A percentile compares a stretch with the other conserved stretches of the same genome.
These are phyloP conservation scores for Sphaerosporella brunnea DNA, from an alignment of 495 filamentous ascomycete species.

Conservation along the genomic window DNA sequence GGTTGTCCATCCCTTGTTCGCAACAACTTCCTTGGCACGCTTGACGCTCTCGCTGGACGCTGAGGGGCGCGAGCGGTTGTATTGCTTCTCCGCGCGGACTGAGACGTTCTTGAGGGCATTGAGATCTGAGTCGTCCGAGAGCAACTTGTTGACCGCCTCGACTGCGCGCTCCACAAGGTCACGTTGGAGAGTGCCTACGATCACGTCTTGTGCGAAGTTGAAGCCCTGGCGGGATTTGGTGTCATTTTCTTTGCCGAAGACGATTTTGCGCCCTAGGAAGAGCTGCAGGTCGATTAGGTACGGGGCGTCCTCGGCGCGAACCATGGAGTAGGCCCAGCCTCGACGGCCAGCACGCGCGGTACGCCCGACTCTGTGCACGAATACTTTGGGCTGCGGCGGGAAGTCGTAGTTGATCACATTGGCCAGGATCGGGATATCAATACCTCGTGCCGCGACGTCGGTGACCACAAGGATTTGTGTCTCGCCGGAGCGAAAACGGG, in stretches of 20 bases:
- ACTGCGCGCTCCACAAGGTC: conserved; percentile 51
- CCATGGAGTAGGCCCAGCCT: conserved; percentile 88
- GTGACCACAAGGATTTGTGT: conserved; percentile 92
- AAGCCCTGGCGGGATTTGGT: conserved; percentile 33
- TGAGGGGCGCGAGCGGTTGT: conserved; percentile 70
- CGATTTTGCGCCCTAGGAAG: conserved; percentile 65
- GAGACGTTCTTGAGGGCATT: conserved; percentile 49
- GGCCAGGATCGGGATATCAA: conserved; percentile 88
- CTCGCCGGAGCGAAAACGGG: conserved; percentile 64
- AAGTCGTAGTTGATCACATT: conserved; percentile 99
- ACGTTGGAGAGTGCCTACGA: conserved; percentile 53
- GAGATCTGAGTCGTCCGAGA: conserved; percentile 61
- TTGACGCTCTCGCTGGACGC: conserved; percentile 78
- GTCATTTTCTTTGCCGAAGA: conserved; percentile 40
- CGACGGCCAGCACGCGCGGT: conserved; percentile 81
- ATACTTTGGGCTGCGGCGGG: conserved; percentile 88
- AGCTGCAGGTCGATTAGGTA: conserved; percentile 92
- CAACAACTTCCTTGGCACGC: conserved; percentile 54
- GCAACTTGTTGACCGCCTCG: conserved; percentile 61
- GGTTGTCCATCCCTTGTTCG: conserved; percentile 47
- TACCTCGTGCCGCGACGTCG: conserved; percentile 89
- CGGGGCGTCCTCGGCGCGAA: conserved; percentile 65
- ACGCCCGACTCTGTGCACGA: conserved; percentile 87
- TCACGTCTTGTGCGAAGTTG: conserved; percentile 63
- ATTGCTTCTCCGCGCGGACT: conserved; percentile 79